Base-by-base conservation (phyloP, 805 yeast genomes). In the Ogataea henricii region DNA sequence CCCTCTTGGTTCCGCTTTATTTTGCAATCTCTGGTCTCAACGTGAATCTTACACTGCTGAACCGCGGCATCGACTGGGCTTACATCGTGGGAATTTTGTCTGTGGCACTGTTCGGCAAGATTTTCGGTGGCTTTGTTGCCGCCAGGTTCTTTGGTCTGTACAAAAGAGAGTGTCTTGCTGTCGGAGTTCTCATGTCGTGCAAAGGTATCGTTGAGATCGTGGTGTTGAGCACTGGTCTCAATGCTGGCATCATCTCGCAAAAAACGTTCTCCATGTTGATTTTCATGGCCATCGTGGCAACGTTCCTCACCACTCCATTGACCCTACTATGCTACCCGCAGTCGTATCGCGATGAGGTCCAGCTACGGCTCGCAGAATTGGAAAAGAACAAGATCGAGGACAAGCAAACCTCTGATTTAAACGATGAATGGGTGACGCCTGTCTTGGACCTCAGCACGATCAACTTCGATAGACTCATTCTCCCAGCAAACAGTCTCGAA, bases 131-230 rank as follows among this genome's bases (percentile, higher is more conserved):
- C 2, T 67, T 79, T 26, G 51, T 82, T 10, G 83, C 85, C 32
- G 84, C 91, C 2, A 81, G 75, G 54, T 49, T 79, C 34, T 76
- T 76, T 62, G 87, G 86, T 1, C 66, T 87, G 41, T 73, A 73
- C 41, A 83, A 87, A 86, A 77, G 91, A 62, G 94, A 87, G 63
- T 78, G 89, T 2, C 63, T 82, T 29, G 74, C 91, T 2, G 92
- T 86, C 32, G 96, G 95, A 45, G 77, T 85, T 20, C 71, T 87
- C 56, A 87, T 87, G 94, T 85, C 92, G 6, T 87, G 96, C 74
- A 87, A 87, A 66, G 96, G 96, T 66, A 85, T 87, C 53, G 94
- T 87, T 20, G 95, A 87, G 66, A 83, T 87, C 62, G 91, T 87
- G 35, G 94, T 87, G 17, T 71, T 87, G 54, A 82, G 79, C 35